Conservation (phyloP, 257 asterid genomes). For the Scutellaria minor region DNA sequence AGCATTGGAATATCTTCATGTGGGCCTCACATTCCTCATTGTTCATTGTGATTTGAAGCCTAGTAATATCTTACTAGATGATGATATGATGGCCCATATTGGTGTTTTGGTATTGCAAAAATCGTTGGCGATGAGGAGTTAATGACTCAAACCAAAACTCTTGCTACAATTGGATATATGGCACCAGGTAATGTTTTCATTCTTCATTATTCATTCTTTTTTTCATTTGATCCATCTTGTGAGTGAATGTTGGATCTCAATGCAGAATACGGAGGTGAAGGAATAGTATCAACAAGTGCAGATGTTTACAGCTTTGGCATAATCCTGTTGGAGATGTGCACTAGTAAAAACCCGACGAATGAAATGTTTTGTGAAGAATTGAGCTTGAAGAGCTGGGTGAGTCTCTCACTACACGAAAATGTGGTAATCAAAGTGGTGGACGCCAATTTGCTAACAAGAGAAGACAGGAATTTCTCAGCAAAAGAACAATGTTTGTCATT, state of each 20-base stretch:
- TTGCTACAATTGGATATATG: too few species aligned
- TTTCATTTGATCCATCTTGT: background rate
- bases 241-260: background rate
- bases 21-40: conserved; percentile 29
- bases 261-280: conserved; percentile 40
- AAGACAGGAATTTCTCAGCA: conserved; percentile 26
- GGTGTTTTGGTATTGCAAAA: conserved; percentile 43
- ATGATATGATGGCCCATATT: conserved; percentile 40
- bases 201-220: background rate
- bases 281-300: too few species aligned
- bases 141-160: too few species aligned
- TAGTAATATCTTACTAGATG: conserved; percentile 38
- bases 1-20: too few species aligned
- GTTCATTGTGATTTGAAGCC: conserved; percentile 48
- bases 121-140: conserved; percentile 6
- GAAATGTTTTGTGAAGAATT: too few species aligned
- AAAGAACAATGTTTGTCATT: conserved; percentile 27
- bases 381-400: too few species aligned
- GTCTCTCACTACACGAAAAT: too few species aligned
- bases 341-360: too few species aligned
- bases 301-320: too few species aligned
- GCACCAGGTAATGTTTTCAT: background rate
- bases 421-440: conserved; percentile 22
- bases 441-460: conserved; percentile 27
- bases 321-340: too few species aligned